Conservation (phyloP, 1,139 yeast genomes). For the Meyerozyma guilliermondii region DNA sequence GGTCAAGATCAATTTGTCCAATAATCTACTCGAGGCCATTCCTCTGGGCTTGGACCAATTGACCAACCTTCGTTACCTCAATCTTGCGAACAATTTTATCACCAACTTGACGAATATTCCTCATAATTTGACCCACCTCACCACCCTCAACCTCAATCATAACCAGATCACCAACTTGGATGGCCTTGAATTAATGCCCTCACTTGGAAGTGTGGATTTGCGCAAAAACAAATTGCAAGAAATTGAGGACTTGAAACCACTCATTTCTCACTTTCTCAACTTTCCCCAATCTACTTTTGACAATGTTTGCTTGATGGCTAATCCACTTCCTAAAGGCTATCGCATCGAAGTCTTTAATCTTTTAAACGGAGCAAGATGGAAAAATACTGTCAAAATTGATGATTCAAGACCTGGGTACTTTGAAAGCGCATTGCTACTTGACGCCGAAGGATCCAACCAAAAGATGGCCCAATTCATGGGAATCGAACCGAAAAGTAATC, state of each 20-base stretch:
- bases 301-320: conserved; percentile 37
- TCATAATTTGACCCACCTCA: conserved; percentile 33
- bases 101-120: conserved; percentile 38
- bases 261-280: conserved; percentile 32
- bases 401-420: conserved; percentile 63
- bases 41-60: conserved; percentile 53
- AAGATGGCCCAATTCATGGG: conserved; percentile 40
- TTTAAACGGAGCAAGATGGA: conserved; percentile 48
- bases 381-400: conserved; percentile 47
- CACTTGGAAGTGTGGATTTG: conserved; percentile 52
- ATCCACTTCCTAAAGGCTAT: conserved; percentile 44
- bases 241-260: conserved; percentile 27
- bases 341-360: conserved; percentile 52
- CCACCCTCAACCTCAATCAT: conserved; percentile 51
- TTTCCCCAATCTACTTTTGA: conserved; percentile 21
- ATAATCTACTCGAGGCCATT: conserved; percentile 43
- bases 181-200: conserved; percentile 43
- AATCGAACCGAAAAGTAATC: conserved; percentile 10
- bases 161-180: conserved; percentile 42
- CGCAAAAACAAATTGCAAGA: conserved; percentile 45
- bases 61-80: conserved; percentile 46
- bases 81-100: conserved; percentile 52
- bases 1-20: conserved; percentile 54
- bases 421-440: conserved; percentile 51
- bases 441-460: conserved; percentile 42